Base-by-base conservation (phyloP, 352 stramenopile genomes). In the Globisporangium nodosum region DNA sequence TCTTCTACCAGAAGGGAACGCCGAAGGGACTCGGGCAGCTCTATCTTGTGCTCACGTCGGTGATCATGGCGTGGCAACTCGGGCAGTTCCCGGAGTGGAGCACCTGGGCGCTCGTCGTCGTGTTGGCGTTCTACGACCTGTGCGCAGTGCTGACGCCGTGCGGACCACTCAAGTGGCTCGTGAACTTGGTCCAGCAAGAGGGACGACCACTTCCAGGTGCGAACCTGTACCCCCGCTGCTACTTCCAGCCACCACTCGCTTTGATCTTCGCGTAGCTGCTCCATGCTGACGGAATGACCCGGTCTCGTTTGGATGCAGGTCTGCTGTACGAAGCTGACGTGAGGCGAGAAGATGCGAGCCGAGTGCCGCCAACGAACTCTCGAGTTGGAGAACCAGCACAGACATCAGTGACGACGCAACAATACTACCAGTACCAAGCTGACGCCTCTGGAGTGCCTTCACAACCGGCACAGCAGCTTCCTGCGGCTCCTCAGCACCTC, bases 81-180 rank as follows among this genome's bases (percentile, higher is more conserved):
- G 92, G 89, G 1, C 91, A 98, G 70, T 98, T 99, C 56, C 95
- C 97, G 37, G 92, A 98, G 62, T 97, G 88, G 88, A 97, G 81
- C 51, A 96, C 87, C 15, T 97, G 90, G 90, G 86, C 86, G 0
- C 67, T 97, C 4, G 78, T 97, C 18, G 83, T 98, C 13, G 96
- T 98, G 52, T 80, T 99, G 40, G 97, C 96, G 1, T 88, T 99
- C 40, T 99, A 99, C 73, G 97, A 99, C 76, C 71, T 99, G n/a
- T 99, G 95, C 64, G 97, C 97, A 3, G 97, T 99, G 8, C 71
- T 99, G n/a, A 98, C 96, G n/a, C 97, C 97, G 0, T 99, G 95
- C 73, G 97, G 97, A 5, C 97, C 97, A 21, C 70, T 99, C 27
- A 98, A 98, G 60, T 96, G 89, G 55, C 77, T 99, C 16, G 93